These are phyloP conservation scores for Amanita rubescens DNA, from an alignment of 768 basidiomycete genomes.

Conservation along the genomic window DNA sequence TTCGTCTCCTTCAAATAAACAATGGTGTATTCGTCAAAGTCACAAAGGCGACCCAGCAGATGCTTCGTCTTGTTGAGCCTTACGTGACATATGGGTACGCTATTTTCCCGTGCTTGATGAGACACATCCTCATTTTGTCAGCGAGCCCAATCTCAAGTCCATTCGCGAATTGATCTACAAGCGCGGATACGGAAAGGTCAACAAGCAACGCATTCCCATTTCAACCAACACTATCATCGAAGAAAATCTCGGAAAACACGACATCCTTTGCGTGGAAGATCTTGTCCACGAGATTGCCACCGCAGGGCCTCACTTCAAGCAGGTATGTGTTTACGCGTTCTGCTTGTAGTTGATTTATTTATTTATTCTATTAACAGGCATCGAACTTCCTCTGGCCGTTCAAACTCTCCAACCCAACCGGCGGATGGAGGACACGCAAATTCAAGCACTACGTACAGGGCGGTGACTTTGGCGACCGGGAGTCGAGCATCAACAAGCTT, in stretches of 20 bases:
- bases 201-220: slow-evolving; percentile 96
- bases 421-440: slow-evolving; percentile 96
- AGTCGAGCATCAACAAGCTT: slow-evolving; percentile 95
- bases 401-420: slow-evolving; percentile 98
- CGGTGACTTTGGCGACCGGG: slow-evolving; percentile 97
- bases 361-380: slow-evolving; percentile 35
- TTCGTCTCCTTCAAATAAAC: slow-evolving; percentile 99
- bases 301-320: slow-evolving; percentile 98
- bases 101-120: neutral
- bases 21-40: slow-evolving; percentile 98
- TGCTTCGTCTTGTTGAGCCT: slow-evolving; percentile 96
- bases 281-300: slow-evolving; percentile 95
- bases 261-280: slow-evolving; percentile 96
- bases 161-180: slow-evolving; percentile 98
- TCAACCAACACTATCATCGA: slow-evolving; percentile 93
- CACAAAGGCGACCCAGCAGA: slow-evolving; percentile 93
- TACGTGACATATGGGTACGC: slow-evolving; percentile 91
- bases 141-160: slow-evolving; percentile 94
- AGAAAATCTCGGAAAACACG: slow-evolving; percentile 80
- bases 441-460: slow-evolving; percentile 97
- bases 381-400: slow-evolving; percentile 99
- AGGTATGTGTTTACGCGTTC: slow-evolving; percentile 44
- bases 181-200: slow-evolving; percentile 97
- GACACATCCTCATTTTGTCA: slow-evolving; percentile 19
- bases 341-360: slow-evolving; percentile 8